Base-by-base conservation (phyloP, 441 rosid genomes). In the Kokia cookei region DNA sequence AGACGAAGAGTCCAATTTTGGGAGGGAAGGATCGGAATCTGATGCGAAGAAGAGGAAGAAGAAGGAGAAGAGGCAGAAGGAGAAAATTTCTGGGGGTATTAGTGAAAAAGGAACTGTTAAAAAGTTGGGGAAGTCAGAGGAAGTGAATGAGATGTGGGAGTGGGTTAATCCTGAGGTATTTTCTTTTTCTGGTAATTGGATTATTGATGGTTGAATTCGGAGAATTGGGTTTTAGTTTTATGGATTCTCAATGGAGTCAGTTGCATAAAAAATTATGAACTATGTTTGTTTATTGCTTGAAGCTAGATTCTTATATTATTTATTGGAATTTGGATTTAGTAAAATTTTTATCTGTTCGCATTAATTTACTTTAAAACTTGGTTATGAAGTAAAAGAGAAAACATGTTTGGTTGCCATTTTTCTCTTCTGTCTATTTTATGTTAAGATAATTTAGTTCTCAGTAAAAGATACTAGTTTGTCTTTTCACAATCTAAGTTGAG, bases 101-200 rank as follows among this genome's bases (percentile, higher is more conserved):
- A 76, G 72, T 59, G 90, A 86, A 76, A 85, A 81, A 66, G 82
- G 71, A 42, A 76, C 76, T 67, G 76, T 76, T 64, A 74, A 79
- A 9, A 87, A 82, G 73, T 71, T 83, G 1, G 85, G 82, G 71
- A 86, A 80, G 76, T 87, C 85, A n/a, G 91, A 82, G 37, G 86
- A 78, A 75, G 73, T 80, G 71, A 88, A 89, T 75, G 99, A 93
- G 90, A 91, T 95, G 98, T 95, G 99, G 99, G 77, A 78, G 17
- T 85, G 89, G 10, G 92, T 86, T 48, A 92, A 95, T 82, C 93
- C 99, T 22, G 98, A 95, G 96, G 99, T 94, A 71, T 47, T 32
- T 42, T 62, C 1, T 48, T 55, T 48, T 24, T 19, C 12, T 40
- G 15, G 10, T 50, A 65, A 70, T 71, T 22, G 48, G 14, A 29